phyloP scores from a whole-genome alignment of 2,329 filamentous ascomycete genomes.

The Colletotrichum sojae region DNA sequence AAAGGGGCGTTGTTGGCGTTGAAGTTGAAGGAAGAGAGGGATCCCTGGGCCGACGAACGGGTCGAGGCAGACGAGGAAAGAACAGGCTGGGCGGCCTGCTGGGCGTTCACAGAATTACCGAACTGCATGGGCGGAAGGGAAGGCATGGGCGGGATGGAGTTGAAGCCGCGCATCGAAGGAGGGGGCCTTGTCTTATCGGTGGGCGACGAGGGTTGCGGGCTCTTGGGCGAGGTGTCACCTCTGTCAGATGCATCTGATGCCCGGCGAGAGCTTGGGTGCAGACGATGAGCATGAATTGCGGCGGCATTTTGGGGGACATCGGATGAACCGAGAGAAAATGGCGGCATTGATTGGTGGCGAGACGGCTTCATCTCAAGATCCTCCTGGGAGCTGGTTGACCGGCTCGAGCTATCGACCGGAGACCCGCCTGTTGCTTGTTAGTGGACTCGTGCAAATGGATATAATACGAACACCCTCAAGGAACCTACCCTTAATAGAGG shows the following conservation, averaged over 20 bases:
- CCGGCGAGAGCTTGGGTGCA: slow-evolving; percentile 48
- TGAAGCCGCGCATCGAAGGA: slow-evolving; percentile 50
- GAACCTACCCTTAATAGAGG: slow-evolving; percentile 54
- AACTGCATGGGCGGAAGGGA: slow-evolving; percentile 36
- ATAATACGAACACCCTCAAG: not conserved
- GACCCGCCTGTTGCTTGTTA: slow-evolving; percentile 39
- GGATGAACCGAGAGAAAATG: slow-evolving; percentile 4
- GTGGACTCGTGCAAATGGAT: slow-evolving; percentile 25
- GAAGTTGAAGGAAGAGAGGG: slow-evolving; percentile 40
- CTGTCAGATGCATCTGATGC: slow-evolving; percentile 49
- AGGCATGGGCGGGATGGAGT: slow-evolving; percentile 41
- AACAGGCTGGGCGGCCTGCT: not conserved
- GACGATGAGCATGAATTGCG: slow-evolving; percentile 37
- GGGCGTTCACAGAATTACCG: not conserved
- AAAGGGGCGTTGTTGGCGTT: slow-evolving; percentile 25
- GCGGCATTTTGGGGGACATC: slow-evolving; percentile 12
- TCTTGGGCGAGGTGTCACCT: slow-evolving; percentile 31
- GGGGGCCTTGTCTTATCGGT: slow-evolving; percentile 44
- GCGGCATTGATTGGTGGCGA: slow-evolving; percentile 40
- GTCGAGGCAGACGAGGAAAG: slow-evolving; percentile 39
- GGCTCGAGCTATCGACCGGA: slow-evolving; percentile 54
- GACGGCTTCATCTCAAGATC: slow-evolving; percentile 56
- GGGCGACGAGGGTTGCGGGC: slow-evolving; percentile 5
- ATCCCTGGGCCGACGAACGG: slow-evolving; percentile 28
- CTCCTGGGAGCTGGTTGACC: slow-evolving; percentile 56